Conservation (phyloP, 208 protist species). For the Tritrichomonas musculus region DNA sequence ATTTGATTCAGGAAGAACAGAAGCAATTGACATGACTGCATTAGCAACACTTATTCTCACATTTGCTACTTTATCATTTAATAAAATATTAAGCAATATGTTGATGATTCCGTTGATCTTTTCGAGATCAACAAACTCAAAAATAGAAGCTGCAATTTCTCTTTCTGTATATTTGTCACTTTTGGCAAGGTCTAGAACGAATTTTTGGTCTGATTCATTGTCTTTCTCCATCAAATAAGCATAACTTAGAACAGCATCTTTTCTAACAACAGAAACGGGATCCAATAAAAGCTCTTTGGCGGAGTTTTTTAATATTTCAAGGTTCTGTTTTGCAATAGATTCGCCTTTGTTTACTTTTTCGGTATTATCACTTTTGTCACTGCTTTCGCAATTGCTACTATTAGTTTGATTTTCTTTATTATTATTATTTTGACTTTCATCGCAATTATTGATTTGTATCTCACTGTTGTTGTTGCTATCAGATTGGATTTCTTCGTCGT, state of each 20-base stretch:
- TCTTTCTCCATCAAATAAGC: neutral
- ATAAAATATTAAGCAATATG: neutral
- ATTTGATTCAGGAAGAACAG: no score
- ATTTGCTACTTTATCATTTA: neutral
- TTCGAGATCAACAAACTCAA: neutral
- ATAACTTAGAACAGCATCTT: neutral
- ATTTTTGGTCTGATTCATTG: no score
- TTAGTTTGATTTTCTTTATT: no score
- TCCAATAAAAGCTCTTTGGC: neutral
- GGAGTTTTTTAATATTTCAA: neutral
- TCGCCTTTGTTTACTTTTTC: no score
- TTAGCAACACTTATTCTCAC: neutral
- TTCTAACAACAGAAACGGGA: neutral
- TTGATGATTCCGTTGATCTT: neutral
- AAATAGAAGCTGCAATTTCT: neutral
- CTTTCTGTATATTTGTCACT: neutral
- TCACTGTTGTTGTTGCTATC: no score
- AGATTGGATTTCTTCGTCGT: no score
- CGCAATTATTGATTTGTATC: no score
- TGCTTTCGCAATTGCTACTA: no score
- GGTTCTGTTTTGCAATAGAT: no score
- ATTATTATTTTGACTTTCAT: no score
- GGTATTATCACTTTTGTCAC: no score
- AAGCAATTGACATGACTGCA: neutral
- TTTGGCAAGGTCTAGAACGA: neutral